Evolutionary conservation across 2,329 filamentous ascomycete species (phyloP), one percentile per base, ranked within the genome.

Genomic region (Exophiala aquamarina): DNA sequence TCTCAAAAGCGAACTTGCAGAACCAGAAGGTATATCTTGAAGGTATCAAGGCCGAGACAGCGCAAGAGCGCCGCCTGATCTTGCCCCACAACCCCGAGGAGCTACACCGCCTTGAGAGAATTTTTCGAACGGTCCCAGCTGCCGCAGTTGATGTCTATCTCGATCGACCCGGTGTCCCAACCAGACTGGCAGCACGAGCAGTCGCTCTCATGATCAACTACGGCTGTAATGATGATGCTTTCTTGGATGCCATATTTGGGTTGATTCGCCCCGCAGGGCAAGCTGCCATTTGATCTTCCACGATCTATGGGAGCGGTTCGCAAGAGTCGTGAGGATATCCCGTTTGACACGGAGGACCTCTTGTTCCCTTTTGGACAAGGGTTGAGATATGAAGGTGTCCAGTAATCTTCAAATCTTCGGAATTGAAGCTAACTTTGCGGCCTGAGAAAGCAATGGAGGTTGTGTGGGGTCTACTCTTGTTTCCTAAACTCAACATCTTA

Each of bases 231-330:
- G 13, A 19, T 19, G 43, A 42, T 3, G 71, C 71, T 0, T 71
- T 73, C 45, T 52, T 76, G 3, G 72, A 74, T 47, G 61, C 74
- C 1, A 47, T 73, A 1, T 68, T 75, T 44, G 43, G 43, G 3
- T 17, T 8, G 3, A 21, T 32, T 32, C 26, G 23, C 8, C 74
- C 74, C 0, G 55, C 67, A 46, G 73, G 74, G 0, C n/a, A 69
- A 63, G 58, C 50, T 76, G 47, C 73, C 72, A 0, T 75, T 75
- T 55, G 74, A 77, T 55, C 44, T 78, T 21, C 73, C 75, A 1
- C 56, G 68, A 9, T 73, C 69, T 4, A 66, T 68, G 52, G 64
- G 60, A 36, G 74, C 72, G 2, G 74, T 74, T 0, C 65, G 67
- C 38, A 64, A 28, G 13, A 36, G 34, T 14, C 26, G 32, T 6